Conservation (phyloP, 306 rosid species). For the Pueraria montana region DNA sequence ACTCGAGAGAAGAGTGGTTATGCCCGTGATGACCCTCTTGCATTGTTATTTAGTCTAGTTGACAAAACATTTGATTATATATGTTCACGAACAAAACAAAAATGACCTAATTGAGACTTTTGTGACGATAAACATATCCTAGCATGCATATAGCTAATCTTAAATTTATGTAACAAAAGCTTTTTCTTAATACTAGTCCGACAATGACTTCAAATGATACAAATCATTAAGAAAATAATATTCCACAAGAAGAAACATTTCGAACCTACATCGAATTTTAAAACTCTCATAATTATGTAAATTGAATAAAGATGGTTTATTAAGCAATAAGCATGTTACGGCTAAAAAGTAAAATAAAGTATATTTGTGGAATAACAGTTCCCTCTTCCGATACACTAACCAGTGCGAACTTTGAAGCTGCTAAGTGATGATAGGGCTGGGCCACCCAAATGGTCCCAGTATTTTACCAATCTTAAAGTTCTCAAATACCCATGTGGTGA, state of each 20-base stretch:
- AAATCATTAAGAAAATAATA: neutral
- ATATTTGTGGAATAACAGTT: neutral
- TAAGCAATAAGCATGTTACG: neutral
- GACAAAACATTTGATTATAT: neutral
- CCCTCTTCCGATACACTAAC: neutral
- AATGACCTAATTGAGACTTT: conserved; percentile 10
- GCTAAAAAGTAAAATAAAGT: neutral
- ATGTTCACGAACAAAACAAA: neutral
- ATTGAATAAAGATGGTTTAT: neutral
- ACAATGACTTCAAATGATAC: neutral
- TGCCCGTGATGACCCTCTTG: neutral
- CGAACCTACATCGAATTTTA: neutral
- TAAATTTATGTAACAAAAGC: neutral
- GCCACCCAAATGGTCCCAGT: neutral
- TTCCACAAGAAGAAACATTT: neutral
- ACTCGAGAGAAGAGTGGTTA: neutral
- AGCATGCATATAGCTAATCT: neutral
- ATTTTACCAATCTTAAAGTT: neutral
- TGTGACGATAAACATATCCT: neutral
- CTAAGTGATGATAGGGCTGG: neutral
- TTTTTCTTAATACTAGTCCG: neutral
- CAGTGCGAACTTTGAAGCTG: neutral
- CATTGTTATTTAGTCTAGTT: neutral
- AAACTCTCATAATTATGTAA: neutral
- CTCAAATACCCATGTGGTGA: conserved; percentile 20